These are phyloP conservation scores for Eimeria tenella DNA, from an alignment of 169 alveolate genomes.

Conservation along the genomic window DNA sequence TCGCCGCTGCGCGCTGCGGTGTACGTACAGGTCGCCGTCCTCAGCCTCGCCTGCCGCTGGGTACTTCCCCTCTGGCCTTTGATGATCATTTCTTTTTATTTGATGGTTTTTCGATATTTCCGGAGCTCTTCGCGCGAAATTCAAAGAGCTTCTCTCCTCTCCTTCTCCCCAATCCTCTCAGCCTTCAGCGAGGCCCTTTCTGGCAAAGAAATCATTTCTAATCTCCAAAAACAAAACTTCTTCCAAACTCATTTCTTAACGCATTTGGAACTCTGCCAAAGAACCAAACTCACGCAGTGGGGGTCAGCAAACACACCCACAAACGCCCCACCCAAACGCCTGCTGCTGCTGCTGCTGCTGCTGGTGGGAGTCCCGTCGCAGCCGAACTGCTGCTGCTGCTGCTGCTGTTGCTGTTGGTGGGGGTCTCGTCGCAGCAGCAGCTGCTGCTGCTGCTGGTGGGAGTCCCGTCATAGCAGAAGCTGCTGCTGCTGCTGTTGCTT, in stretches of 20 bases:
- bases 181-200: constrained; percentile 62
- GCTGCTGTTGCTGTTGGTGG: no score
- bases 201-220: constrained; percentile 52
- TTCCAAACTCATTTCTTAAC: neutral
- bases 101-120: constrained; percentile 81
- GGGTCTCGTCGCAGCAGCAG: no score
- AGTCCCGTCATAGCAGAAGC: no score
- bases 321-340: no score
- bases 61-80: constrained; percentile 79
- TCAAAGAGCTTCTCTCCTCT: constrained; percentile 80
- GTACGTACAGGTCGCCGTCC: constrained; percentile 77
- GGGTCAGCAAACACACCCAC: no score
- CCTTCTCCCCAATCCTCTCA: constrained; percentile 73
- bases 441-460: no score
- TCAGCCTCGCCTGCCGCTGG: constrained; percentile 75
- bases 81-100: constrained; percentile 79
- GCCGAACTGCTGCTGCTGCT: no score
- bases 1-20: neutral
- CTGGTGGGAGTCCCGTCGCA: no score
- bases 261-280: constrained; percentile 65
- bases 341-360: no score
- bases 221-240: constrained; percentile 21
- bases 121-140: constrained; percentile 83
- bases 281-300: constrained; percentile 69
- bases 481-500: no score